These are phyloP conservation scores for Lachancea cidri DNA, from an alignment of 805 yeast species.

Conservation along the genomic window DNA sequence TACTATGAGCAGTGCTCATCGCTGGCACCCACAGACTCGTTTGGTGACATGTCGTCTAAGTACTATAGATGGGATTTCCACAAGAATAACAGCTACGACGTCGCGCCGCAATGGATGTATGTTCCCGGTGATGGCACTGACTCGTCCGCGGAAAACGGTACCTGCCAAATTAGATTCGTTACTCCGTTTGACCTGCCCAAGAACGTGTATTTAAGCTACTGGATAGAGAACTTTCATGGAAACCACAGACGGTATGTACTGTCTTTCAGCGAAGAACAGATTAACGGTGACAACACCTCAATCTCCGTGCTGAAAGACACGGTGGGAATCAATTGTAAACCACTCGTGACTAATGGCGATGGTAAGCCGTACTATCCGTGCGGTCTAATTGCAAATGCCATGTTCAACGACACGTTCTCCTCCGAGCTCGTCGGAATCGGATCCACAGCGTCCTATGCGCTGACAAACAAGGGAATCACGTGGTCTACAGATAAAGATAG, in stretches of 20 bases:
- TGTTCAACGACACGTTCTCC: constrained; percentile 82
- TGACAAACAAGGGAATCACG: constrained; percentile 61
- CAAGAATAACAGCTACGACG: constrained; percentile 31
- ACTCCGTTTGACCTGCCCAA: constrained; percentile 67
- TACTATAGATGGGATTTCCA: constrained; percentile 56
- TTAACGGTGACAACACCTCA: constrained; percentile 68
- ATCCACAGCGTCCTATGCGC: constrained; percentile 10
- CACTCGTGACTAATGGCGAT: constrained; percentile 46
- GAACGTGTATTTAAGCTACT: constrained; percentile 74
- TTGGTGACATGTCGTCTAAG: constrained; percentile 49
- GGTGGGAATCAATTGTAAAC: constrained; percentile 55
- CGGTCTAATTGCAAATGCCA: constrained; percentile 89
- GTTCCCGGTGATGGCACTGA: constrained; percentile 42
- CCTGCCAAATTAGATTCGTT: constrained; percentile 69
- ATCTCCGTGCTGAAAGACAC: constrained; percentile 44
- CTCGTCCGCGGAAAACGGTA: constrained; percentile 33
- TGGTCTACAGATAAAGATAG: constrained; percentile 76
- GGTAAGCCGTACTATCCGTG: constrained; percentile 82
- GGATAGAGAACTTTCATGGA: constrained; percentile 83
- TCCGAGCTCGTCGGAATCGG: constrained; percentile 27
- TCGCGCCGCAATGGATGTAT: constrained; percentile 65
- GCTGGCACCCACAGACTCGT: constrained; percentile 43
- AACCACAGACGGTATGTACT: constrained; percentile 92
- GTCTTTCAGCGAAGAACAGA: constrained; percentile 80
- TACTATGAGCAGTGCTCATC: constrained; percentile 70